Evolutionary conservation across 108 stramenopile genomes (phyloP), one percentile per base, ranked within the genome.

Genomic region (Mediolabrus comicus): DNA sequence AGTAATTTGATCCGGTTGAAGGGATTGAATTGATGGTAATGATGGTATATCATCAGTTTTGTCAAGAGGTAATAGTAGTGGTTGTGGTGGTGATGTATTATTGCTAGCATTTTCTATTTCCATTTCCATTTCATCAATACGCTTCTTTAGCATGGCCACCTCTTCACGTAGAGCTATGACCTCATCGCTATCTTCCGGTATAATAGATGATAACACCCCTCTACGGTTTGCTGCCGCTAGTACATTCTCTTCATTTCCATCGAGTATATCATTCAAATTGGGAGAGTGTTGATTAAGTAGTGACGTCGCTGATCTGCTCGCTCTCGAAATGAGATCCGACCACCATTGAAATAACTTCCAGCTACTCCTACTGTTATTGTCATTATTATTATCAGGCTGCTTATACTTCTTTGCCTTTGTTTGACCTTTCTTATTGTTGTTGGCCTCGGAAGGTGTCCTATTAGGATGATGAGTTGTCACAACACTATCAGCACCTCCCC

Each of bases 1-100:
- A 55, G 87, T 73, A 53, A 95, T 86, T 67, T 88, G 79, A 54
- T 79, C 61, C 3, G 79, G 61, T 43, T 59, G 71, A 13, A 78
- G 69, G 3, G 25, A 41, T 62, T 61, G 59, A 19, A 69, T 52
- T 16, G 51, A 30, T 60, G 69, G 0, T 22, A 78, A 26, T 30
- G 59, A 22, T 51, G 77, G 77, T 22, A 78, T 71, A 36, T 61
- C 27, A 28, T 32, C 26, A 30, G 26, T 19, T 3, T 5, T 6
- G 22, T 51, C 41, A 9, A 49, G 46, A 12, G 8, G 56, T 7
- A 57, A 22, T 52, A 11, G 36, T 12, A n/a, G 35, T 7, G 6
- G 24, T 13, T 59, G 27, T 6, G 11, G 17, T 68, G n/a, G 12
- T 32, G 5, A 28, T 33, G 30, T n/a, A 33, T 1, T 8, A 67